Evolutionary conservation across 2,329 filamentous ascomycete species (phyloP).

Genomic region (Apiospora arundinis): DNA sequence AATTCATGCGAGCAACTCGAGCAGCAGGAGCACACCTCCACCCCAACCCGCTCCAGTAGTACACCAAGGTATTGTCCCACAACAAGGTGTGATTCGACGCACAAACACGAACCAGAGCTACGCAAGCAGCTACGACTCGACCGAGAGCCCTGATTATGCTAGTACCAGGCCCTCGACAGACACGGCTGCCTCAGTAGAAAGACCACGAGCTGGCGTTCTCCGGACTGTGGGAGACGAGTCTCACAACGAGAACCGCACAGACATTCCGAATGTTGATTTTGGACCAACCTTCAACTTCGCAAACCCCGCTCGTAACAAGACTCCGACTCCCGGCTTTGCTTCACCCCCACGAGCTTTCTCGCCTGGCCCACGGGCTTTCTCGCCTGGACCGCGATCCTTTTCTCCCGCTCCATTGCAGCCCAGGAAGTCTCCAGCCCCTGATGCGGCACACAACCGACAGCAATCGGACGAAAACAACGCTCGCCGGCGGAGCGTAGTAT

Average conservation of each 20-base stretch:
- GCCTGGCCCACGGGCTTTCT: conserved; percentile 26
- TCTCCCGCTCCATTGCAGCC: conserved; percentile 24
- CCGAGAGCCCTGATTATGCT: conserved; percentile 77
- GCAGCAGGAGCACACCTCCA: conserved; percentile 32
- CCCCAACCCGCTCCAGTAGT: conserved; percentile 20
- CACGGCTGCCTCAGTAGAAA: conserved; percentile 61
- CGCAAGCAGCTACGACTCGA: conserved; percentile 61
- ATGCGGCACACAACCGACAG: conserved; percentile 50
- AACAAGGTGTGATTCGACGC: conserved; percentile 35
- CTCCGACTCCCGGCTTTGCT: conserved; percentile 33
- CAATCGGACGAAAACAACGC: conserved; percentile 58
- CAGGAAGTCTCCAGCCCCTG: conserved; percentile 33
- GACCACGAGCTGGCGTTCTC: conserved; percentile 78
- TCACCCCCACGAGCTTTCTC: conserved; percentile 34
- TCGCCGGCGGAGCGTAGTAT: conserved; percentile 69
- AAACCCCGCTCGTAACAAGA: conserved; percentile 41
- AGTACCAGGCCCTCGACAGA: conserved; percentile 67
- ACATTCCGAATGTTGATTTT: conserved; percentile 33
- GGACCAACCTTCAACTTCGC: conserved; percentile 71
- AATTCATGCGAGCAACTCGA: conserved; percentile 44
- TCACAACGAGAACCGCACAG: neutral
- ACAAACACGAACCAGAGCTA: conserved; percentile 45
- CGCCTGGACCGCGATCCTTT: conserved; percentile 27
- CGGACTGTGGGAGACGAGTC: conserved; percentile 73
- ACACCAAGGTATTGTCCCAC: conserved; percentile 20